These are phyloP conservation scores for Aspergillus diversus DNA, from an alignment of 495 filamentous ascomycete genomes.

Conservation along the genomic window DNA sequence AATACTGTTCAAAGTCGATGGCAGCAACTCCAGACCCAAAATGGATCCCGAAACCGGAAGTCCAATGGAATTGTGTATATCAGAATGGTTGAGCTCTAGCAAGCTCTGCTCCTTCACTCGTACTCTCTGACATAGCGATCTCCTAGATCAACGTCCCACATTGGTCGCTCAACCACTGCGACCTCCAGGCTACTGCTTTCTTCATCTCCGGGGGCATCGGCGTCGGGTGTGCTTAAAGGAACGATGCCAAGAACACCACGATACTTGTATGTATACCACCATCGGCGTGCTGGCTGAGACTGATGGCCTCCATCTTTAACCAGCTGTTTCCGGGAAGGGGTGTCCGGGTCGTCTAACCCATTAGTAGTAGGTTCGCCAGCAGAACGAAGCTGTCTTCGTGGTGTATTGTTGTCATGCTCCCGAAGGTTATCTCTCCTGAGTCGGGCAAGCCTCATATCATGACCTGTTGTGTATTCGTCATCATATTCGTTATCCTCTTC, in stretches of 20 bases:
- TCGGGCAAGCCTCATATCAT: constrained; percentile 38
- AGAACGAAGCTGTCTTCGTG: constrained; percentile 22
- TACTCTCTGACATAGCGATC: constrained; percentile 71
- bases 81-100: not conserved
- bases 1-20: too few relatives aligned
- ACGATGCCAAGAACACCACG: constrained; percentile 88
- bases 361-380: constrained; percentile 4
- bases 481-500: constrained; percentile 55
- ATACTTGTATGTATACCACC: constrained; percentile 90
- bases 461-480: constrained; percentile 36
- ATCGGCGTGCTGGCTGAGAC: constrained; percentile 38
- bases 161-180: constrained; percentile 82
- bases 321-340: constrained; percentile 31
- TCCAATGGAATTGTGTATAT: not conserved
- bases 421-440: constrained; percentile 34
- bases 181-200: constrained; percentile 64
- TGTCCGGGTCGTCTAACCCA: constrained; percentile 8
- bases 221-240: constrained; percentile 52
- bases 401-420: constrained; percentile 41
- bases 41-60: not conserved
- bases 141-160: constrained; percentile 81
- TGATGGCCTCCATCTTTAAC: constrained; percentile 25
- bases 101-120: constrained; percentile 46
- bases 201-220: constrained; percentile 25
- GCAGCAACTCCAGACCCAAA: not conserved